phyloP scores from a whole-genome alignment of 768 basidiomycete species.

The Coprinopsis strossmayeri region DNA sequence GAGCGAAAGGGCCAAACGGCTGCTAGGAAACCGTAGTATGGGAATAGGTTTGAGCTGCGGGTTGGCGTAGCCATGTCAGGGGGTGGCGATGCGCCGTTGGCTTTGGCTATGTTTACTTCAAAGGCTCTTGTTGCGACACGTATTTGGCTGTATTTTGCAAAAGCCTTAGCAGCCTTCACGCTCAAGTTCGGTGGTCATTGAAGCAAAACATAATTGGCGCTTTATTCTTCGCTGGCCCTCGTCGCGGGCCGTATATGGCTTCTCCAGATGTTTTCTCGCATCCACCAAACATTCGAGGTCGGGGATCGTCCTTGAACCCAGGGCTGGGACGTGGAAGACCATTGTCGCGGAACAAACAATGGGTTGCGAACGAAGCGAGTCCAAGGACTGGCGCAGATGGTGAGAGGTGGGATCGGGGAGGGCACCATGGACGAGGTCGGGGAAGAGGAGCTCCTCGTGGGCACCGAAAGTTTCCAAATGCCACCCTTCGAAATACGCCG shows the following conservation, averaged over 20 bases:
- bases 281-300: not conserved
- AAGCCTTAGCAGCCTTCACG: not conserved
- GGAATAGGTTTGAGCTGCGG: too few species aligned
- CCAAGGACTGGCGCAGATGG: slow-evolving; percentile 27
- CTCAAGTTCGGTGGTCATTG: not conserved
- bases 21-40: too few species aligned
- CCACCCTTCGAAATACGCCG: slow-evolving; percentile 29
- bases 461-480: slow-evolving; percentile 32
- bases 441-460: slow-evolving; percentile 29
- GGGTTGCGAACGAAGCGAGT: slow-evolving; percentile 42
- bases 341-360: slow-evolving; percentile 52
- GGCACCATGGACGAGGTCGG: slow-evolving; percentile 44
- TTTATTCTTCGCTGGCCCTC: not conserved
- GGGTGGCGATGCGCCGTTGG: too few species aligned
- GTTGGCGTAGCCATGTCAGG: too few species aligned
- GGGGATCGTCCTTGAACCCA: slow-evolving; percentile 9
- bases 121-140: not conserved
- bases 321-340: slow-evolving; percentile 23
- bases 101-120: not conserved
- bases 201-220: not conserved
- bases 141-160: not conserved
- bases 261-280: not conserved
- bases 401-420: slow-evolving; percentile 61
- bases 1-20: too few species aligned
- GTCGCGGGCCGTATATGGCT: not conserved